These are phyloP conservation scores for Claviceps digitariae DNA, from an alignment of 2,329 filamentous ascomycete species.

Conservation along the genomic window DNA sequence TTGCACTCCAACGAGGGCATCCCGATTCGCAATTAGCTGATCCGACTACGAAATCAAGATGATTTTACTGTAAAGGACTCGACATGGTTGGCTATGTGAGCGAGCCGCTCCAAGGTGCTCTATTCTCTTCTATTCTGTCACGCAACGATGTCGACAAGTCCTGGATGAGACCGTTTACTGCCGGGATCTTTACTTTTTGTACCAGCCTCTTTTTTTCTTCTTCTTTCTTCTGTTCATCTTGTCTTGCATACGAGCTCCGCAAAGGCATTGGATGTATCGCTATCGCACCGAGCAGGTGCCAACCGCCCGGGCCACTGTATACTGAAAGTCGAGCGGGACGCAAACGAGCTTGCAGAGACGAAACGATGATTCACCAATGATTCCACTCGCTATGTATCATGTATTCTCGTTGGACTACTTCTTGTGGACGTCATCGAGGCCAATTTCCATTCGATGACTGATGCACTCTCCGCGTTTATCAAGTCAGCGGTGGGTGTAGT, in stretches of 20 bases:
- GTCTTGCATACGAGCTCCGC: conserved; percentile 1
- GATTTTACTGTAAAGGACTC: no score
- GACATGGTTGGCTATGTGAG: neutral
- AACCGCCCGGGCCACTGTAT: neutral
- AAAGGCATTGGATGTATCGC: conserved; percentile 8
- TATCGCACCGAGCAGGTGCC: conserved; percentile 1
- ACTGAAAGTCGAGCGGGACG: neutral
- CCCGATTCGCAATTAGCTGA: conserved; percentile 46
- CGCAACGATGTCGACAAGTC: neutral
- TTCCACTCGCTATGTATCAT: neutral
- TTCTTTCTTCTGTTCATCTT: neutral
- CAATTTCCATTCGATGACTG: neutral
- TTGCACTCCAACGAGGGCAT: conserved; percentile 29
- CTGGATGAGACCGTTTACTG: conserved; percentile 1
- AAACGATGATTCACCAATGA: neutral
- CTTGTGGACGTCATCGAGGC: neutral
- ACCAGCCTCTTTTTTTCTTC: neutral
- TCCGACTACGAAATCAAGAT: neutral
- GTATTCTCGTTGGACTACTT: neutral
- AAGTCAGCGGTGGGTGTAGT: neutral
- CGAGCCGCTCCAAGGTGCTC: neutral
- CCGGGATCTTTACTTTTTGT: neutral
- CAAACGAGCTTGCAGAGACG: neutral
- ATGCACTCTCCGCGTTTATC: neutral
- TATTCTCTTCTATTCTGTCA: neutral